These are phyloP conservation scores for Mycena galopus DNA, from an alignment of 768 basidiomycete species.

Conservation along the genomic window DNA sequence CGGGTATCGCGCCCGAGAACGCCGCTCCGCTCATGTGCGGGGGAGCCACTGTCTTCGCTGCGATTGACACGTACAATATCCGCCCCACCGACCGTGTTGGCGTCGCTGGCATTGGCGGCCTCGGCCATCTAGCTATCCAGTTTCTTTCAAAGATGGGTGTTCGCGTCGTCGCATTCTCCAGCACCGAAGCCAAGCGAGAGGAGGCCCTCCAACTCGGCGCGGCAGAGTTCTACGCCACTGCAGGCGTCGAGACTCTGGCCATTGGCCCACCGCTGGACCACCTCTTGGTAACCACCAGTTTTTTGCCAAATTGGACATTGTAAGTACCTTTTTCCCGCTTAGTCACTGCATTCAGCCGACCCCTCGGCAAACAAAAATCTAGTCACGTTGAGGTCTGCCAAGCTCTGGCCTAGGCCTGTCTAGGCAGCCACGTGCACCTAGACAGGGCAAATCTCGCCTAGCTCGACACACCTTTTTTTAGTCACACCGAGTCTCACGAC, in stretches of 20 bases:
- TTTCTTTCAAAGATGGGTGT: slow-evolving; percentile 56
- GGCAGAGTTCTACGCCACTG: slow-evolving; percentile 50
- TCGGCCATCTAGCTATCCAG: slow-evolving; percentile 55
- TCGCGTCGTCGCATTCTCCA: slow-evolving; percentile 52
- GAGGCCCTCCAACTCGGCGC: slow-evolving; percentile 51
- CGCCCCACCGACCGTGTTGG: slow-evolving; percentile 39
- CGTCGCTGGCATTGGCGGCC: slow-evolving; percentile 50
- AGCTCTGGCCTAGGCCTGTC: no score
- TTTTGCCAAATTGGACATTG: slow-evolving; percentile 28
- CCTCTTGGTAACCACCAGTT: slow-evolving; percentile 46
- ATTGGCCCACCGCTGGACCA: slow-evolving; percentile 44
- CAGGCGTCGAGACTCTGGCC: slow-evolving; percentile 39
- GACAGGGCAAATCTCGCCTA: no score
- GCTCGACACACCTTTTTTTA: no score
- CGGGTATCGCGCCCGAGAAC: slow-evolving; percentile 42
- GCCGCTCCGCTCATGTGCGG: slow-evolving; percentile 51
- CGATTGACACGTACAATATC: slow-evolving; percentile 21
- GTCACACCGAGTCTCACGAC: no score
- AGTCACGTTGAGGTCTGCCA: no score
- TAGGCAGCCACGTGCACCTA: no score
- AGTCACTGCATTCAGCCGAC: no score
- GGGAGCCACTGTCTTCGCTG: slow-evolving; percentile 19
- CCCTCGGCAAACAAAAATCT: no score
- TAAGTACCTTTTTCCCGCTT: no score
- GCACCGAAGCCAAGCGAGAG: slow-evolving; percentile 46